Conservation (phyloP, 371 early-diverging fungal species). For the Rhizopus arrhizus region DNA sequence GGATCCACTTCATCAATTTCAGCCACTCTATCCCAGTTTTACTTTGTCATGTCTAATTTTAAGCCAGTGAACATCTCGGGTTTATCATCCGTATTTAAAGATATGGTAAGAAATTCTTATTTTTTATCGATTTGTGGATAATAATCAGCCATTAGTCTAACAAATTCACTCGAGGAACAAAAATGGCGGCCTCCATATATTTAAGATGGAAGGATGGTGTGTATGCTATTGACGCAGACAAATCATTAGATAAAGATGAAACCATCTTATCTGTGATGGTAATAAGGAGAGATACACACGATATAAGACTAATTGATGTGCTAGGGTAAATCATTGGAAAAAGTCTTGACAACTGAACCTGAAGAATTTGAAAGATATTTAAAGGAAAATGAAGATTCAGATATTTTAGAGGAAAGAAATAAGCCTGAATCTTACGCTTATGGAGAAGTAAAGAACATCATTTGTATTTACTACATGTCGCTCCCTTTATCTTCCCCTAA, state of each 20-base stretch:
- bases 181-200: conserved; percentile 64
- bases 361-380: conserved; percentile 68
- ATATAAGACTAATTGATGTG: not conserved
- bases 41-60: conserved; percentile 73
- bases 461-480: not conserved
- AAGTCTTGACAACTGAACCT: conserved; percentile 71
- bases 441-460: conserved; percentile 37
- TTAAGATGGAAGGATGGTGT: conserved; percentile 71
- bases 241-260: conserved; percentile 67
- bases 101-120: conserved; percentile 44
- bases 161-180: conserved; percentile 60
- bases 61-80: conserved; percentile 62
- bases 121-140: not conserved
- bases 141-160: conserved; percentile 35
- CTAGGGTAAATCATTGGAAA: conserved; percentile 86
- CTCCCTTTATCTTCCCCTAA: no score
- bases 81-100: conserved; percentile 64
- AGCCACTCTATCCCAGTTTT: conserved; percentile 74
- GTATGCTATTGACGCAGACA: conserved; percentile 86
- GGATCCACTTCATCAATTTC: conserved; percentile 93
- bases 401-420: conserved; percentile 43
- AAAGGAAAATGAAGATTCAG: conserved; percentile 51
- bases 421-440: conserved; percentile 57
- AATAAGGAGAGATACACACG: conserved; percentile 10
- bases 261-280: conserved; percentile 68